Base-by-base conservation (phyloP, 148 eudicot species). In the Beta vulgaris region DNA sequence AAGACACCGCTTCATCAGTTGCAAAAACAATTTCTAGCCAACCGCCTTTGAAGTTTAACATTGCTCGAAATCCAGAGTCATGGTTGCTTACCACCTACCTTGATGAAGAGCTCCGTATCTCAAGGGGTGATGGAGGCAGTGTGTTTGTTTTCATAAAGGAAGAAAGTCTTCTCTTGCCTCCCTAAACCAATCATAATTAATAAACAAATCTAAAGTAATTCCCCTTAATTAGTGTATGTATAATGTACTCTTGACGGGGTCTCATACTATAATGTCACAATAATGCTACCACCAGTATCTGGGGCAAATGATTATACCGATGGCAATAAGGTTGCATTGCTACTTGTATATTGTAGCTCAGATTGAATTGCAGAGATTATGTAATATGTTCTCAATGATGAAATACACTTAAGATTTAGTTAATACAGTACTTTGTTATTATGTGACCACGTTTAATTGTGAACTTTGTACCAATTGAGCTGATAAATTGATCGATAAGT, bases 11-110 rank as follows among this genome's bases (percentile, higher is more conserved):
- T 65, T 90, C 93, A 15, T 85, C 91, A 16, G 91, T 93, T 53
- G 98, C 89, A 28, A 87, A 77, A 85, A 82, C 90, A 40, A 87
- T 91, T 51, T 88, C 97, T 10, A 88, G 77, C 84, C 91, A 82
- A 80, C 98, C 93, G 1, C 98, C 98, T 10, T 59, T 91, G 64
- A 93, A 91, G 82, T 87, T 91, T 83, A 72, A 88, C 53, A 55
- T 91, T 75, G 71, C 93, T 21, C 79, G 83, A 32, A 83, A 80
- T 49, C 87, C 90, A 15, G 86, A 88, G 70, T 91, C 95, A 7
- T 93, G 98, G 98, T 59, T 93, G 43, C 90, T 93, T 23, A 91
- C 98, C 32, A 92, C 98, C 32, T 93, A 91, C 81, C 93, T 93
- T 8, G 98, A 93, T 68, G 81, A 83, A 68, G 98, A 93, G 36